Base-by-base conservation (phyloP, 129 eudicot species). In the Saussurea involucrata region DNA sequence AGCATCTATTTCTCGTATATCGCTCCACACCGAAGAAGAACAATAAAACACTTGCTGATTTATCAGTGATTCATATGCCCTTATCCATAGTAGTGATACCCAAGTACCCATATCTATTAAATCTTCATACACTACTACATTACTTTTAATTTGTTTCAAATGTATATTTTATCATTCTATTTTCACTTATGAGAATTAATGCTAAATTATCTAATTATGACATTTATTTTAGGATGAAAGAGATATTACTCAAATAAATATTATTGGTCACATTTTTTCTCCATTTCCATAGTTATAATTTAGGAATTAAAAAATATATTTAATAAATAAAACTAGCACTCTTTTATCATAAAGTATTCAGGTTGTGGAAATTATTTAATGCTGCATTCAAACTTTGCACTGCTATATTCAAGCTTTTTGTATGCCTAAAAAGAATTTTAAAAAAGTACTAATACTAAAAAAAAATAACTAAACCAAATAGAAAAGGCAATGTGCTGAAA, bases 401-500 rank as follows among this genome's bases (percentile, higher is more conserved):
- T 37, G 71, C 40, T 36, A 40, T 44, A 31, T 13, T 75, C 28
- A 63, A 75, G 18, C 20, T 63, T 75, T 63, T 31, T 66, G 71
- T 2, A 58, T 20, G 11, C 17, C 20, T 65, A 25, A 75, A 75
- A 74, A 76, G 72, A 40, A 66, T 28, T 53, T 53, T 53, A 53
- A 17, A 66, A 74, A 76, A 18, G 46, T 53, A 53, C 22, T 1
- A 53, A 53, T 53, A 53, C 20, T 24, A n/a, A 22, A 25, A 28
- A 11, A 36, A 44, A 33, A 40, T 10, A 60, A 24, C 9, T 60
- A 22, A 28, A 24, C 3, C 3, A 24, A 55, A 74, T 49, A 32
- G 58, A 34, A 57, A 76, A 66, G 36, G 36, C 40, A 33, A 11
- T 69, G 61, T 60, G 81, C 70, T 34, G 69, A 78, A 78, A 69